These are phyloP conservation scores for Claviceps quebecensis DNA, from an alignment of 2,329 filamentous ascomycete genomes.

Conservation along the genomic window DNA sequence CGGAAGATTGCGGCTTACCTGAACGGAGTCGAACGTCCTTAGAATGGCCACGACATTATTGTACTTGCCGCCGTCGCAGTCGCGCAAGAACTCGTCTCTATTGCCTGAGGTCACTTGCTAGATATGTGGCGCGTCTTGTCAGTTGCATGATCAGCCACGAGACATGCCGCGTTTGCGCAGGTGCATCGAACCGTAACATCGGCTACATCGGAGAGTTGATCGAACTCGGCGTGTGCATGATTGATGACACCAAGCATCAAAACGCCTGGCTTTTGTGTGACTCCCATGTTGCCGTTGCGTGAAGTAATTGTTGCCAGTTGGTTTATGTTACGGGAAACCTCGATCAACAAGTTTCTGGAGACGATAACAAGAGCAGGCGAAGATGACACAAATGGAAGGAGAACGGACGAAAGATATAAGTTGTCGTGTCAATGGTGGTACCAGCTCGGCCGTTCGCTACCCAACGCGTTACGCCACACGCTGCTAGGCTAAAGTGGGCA, in stretches of 20 bases:
- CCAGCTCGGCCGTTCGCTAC: not conserved
- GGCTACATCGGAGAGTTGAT: conserved; percentile 8
- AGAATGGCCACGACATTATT: conserved; percentile 44
- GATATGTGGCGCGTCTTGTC: not conserved
- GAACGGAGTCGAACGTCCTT: conserved; percentile 32
- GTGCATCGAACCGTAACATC: conserved; percentile 6
- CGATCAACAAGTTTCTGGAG: not conserved
- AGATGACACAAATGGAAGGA: not conserved
- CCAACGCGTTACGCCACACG: not conserved
- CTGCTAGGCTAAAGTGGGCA: not conserved
- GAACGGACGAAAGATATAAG: not conserved
- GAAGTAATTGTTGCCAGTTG: not conserved
- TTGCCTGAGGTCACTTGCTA: conserved; percentile 8
- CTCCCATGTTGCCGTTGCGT: not conserved
- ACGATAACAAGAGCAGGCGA: not conserved
- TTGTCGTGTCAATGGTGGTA: not conserved
- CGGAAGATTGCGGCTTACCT: not conserved
- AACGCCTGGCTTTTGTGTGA: conserved; percentile 5
- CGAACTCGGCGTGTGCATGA: conserved; percentile 9
- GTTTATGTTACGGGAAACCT: not conserved
- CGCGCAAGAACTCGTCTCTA: conserved; percentile 14
- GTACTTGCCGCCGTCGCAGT: conserved; percentile 42
- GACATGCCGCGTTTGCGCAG: not conserved
- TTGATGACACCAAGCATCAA: conserved; percentile 10
- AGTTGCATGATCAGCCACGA: not conserved